A percentile compares a stretch with the other conserved stretches of the same genome.
phyloP scores from a whole-genome alignment of 73 alveolate genomes.

The Stentor roeselii region DNA sequence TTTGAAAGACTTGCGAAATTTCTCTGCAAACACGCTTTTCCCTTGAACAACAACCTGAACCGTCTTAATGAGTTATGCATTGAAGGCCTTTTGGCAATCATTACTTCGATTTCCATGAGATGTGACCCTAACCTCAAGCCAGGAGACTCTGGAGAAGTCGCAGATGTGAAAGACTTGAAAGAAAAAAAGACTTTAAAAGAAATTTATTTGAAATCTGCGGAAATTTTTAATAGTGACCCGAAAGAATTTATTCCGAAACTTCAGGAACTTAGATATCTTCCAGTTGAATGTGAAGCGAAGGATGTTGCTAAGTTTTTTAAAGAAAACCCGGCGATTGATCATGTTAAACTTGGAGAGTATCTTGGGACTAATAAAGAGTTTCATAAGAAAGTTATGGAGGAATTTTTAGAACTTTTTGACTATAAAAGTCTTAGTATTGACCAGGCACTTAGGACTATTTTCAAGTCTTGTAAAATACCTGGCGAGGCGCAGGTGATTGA shows the following conservation, averaged over 20 bases:
- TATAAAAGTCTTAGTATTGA: not conserved
- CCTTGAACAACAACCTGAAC: not conserved
- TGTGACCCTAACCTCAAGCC: slow-evolving; percentile 19
- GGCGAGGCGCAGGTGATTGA: slow-evolving; percentile 19
- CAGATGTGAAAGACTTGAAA: not conserved
- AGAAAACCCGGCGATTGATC: slow-evolving; percentile 25
- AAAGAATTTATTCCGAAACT: slow-evolving; percentile 21
- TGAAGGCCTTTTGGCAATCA: slow-evolving; percentile 15
- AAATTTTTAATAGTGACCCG: slow-evolving; percentile 6
- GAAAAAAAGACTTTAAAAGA: slow-evolving; percentile 12
- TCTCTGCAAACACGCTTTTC: slow-evolving; percentile 20
- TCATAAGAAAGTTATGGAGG: not conserved
- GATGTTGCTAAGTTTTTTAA: slow-evolving; percentile 19
- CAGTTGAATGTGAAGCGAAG: not conserved
- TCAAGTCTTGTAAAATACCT: not conserved
- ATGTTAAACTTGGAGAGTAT: not conserved
- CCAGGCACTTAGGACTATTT: not conserved
- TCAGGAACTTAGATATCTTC: slow-evolving; percentile 10
- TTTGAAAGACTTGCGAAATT: slow-evolving; percentile 10
- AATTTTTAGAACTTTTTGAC: not conserved
- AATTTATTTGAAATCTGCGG: not conserved
- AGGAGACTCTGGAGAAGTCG: not conserved
- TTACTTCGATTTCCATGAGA: slow-evolving; percentile 8
- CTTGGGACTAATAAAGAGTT: not conserved
- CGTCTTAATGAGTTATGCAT: slow-evolving; percentile 10